Evolutionary conservation across 2,329 filamentous ascomycete genomes (phyloP).

Genomic region (Pyricularia sp.): DNA sequence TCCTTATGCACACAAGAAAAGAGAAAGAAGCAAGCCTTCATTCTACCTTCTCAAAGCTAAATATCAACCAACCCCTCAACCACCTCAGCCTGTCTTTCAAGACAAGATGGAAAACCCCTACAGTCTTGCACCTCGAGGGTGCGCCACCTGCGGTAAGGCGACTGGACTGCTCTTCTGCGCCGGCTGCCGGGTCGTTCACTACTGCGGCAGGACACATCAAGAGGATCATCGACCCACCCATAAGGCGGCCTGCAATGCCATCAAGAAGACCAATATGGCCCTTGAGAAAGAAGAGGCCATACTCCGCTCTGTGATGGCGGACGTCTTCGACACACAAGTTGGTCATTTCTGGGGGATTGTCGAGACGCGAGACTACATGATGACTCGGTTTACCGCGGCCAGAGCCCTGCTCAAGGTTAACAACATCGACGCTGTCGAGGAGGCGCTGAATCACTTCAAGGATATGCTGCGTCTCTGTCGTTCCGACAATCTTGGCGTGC

Average conservation of each 20-base stretch:
- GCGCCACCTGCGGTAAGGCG: slow-evolving; percentile 6
- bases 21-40: no score
- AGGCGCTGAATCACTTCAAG: slow-evolving; percentile 3
- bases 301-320: slow-evolving; percentile 9
- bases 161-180: slow-evolving; percentile 12
- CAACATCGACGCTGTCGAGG: slow-evolving; percentile 10
- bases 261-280: slow-evolving; percentile 10
- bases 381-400: slow-evolving; percentile 17
- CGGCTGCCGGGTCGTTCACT: slow-evolving; percentile 16
- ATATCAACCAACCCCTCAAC: not conserved
- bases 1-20: no score
- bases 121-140: not conserved
- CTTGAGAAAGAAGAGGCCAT: slow-evolving; percentile 15
- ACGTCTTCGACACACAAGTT: slow-evolving; percentile 19
- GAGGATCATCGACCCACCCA: slow-evolving; percentile 13
- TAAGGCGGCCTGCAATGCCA: slow-evolving; percentile 14
- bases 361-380: slow-evolving; percentile 27
- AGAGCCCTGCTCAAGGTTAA: slow-evolving; percentile 19
- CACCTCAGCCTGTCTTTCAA: not conserved
- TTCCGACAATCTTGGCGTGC: slow-evolving; percentile 7
- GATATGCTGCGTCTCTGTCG: slow-evolving; percentile 9
- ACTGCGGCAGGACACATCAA: slow-evolving; percentile 17
- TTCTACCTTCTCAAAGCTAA: not conserved
- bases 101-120: not conserved
- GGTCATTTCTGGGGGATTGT: slow-evolving; percentile 23